Evolutionary conservation across 2,329 filamentous ascomycete genomes (phyloP).

Genomic region (Arthrobotrys conoides): DNA sequence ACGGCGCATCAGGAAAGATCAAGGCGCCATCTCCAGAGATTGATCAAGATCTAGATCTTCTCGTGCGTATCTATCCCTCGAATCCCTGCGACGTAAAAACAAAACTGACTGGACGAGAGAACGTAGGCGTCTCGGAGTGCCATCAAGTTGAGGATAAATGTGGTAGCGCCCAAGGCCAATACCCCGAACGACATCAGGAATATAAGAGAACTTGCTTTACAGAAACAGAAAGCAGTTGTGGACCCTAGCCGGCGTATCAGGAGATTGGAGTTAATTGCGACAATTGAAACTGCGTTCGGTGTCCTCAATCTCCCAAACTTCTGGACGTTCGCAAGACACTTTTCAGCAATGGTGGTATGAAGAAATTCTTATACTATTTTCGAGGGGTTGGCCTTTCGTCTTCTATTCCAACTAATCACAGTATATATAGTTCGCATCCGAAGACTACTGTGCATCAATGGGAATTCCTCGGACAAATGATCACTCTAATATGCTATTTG

Average conservation of each 20-base stretch:
- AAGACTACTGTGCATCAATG: slow-evolving; percentile 48
- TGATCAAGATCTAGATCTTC: slow-evolving; percentile 42
- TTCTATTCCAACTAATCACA: neutral
- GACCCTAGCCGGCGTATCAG: neutral
- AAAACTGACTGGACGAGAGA: neutral
- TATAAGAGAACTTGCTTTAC: neutral
- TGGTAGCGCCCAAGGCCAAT: slow-evolving; percentile 36
- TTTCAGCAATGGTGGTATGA: slow-evolving; percentile 47
- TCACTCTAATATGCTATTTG: slow-evolving; percentile 42
- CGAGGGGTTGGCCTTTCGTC: neutral
- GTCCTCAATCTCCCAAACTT: slow-evolving; percentile 22
- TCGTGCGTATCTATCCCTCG: slow-evolving; percentile 22
- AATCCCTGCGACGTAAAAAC: neutral
- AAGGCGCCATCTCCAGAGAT: slow-evolving; percentile 27
- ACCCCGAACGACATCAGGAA: slow-evolving; percentile 4
- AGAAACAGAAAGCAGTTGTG: neutral
- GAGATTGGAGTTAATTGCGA: slow-evolving; percentile 26
- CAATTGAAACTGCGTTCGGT: slow-evolving; percentile 38
- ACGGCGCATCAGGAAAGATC: no score
- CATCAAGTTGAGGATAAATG: slow-evolving; percentile 1
- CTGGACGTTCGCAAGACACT: neutral
- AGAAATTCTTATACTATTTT: neutral
- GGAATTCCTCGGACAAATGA: slow-evolving; percentile 38
- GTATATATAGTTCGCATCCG: slow-evolving; percentile 44
- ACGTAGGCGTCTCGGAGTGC: slow-evolving; percentile 15